These are phyloP conservation scores for Vachellia collinsii DNA, from an alignment of 306 rosid species.

Conservation along the genomic window DNA sequence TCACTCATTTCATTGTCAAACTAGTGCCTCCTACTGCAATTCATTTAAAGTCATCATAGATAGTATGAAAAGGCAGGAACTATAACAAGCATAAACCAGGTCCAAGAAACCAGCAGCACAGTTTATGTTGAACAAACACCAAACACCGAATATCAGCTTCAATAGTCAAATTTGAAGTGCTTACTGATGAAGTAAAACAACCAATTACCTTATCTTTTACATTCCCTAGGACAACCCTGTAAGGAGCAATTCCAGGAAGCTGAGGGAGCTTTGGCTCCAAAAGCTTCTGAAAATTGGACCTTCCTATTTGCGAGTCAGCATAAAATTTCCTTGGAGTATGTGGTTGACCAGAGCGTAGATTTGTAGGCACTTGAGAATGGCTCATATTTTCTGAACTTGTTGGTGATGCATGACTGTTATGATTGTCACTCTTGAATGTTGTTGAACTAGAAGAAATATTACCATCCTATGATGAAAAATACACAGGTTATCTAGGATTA, in stretches of 20 bases:
- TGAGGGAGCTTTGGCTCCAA: slow-evolving; percentile 80
- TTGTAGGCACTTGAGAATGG: slow-evolving; percentile 41
- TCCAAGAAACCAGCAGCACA: slow-evolving; percentile 15
- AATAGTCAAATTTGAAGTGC: slow-evolving; percentile 23
- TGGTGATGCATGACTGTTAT: slow-evolving; percentile 26
- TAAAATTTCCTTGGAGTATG: slow-evolving; percentile 62
- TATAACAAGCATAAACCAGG: slow-evolving; percentile 14
- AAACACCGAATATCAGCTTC: slow-evolving; percentile 24
- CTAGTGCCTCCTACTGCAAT: neutral
- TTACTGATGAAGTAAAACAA: slow-evolving; percentile 25
- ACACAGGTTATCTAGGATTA: slow-evolving; percentile 24
- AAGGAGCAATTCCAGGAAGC: slow-evolving; percentile 79
- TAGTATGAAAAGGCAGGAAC: slow-evolving; percentile 9
- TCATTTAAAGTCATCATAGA: slow-evolving; percentile 7
- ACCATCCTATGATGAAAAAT: slow-evolving; percentile 49
- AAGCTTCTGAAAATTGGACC: slow-evolving; percentile 87
- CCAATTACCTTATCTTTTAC: slow-evolving; percentile 79
- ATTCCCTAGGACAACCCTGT: slow-evolving; percentile 81
- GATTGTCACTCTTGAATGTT: slow-evolving; percentile 35
- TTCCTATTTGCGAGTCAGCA: slow-evolving; percentile 70
- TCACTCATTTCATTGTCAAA: slow-evolving; percentile 29
- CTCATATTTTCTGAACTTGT: slow-evolving; percentile 41
- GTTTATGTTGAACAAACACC: slow-evolving; percentile 23
- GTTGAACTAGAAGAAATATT: slow-evolving; percentile 46
- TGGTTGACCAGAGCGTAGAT: slow-evolving; percentile 50